These are phyloP conservation scores for Ordospora colligata DNA, from an alignment of 371 early-diverging fungal species.

Conservation along the genomic window DNA sequence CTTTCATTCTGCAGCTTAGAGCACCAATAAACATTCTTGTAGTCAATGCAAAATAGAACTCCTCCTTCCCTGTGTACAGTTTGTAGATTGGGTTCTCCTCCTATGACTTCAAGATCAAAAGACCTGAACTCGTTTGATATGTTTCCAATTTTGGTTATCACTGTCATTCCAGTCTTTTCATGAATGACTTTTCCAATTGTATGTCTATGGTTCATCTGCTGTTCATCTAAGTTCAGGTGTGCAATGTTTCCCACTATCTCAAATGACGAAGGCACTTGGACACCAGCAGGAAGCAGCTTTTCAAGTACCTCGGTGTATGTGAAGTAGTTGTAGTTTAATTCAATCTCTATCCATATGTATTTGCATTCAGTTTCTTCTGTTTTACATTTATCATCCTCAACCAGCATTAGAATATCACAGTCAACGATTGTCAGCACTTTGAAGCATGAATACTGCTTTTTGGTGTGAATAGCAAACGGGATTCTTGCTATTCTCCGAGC, in stretches of 20 bases:
- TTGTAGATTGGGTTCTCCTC: slow-evolving; percentile 37
- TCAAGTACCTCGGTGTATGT: slow-evolving; percentile 37
- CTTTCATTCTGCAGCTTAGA: slow-evolving; percentile 61
- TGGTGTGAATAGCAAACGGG: neutral
- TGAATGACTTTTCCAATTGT: slow-evolving; percentile 54
- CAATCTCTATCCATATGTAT: slow-evolving; percentile 5
- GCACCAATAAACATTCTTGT: slow-evolving; percentile 61
- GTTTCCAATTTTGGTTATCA: slow-evolving; percentile 56
- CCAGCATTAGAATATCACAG: neutral
- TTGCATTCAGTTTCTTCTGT: neutral
- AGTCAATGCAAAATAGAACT: slow-evolving; percentile 52
- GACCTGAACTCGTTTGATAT: slow-evolving; percentile 53
- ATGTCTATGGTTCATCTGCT: slow-evolving; percentile 50
- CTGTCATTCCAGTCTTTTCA: slow-evolving; percentile 55
- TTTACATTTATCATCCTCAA: neutral
- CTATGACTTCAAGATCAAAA: slow-evolving; percentile 57
- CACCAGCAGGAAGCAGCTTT: slow-evolving; percentile 19
- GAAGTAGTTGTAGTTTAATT: slow-evolving; percentile 39
- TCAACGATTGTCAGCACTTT: neutral
- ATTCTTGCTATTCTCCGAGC: neutral
- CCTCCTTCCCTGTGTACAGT: slow-evolving; percentile 57
- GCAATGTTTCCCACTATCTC: slow-evolving; percentile 58
- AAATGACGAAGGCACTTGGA: slow-evolving; percentile 42
- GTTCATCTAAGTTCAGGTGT: slow-evolving; percentile 59
- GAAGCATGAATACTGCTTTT: neutral